Evolutionary conservation across 2,329 filamentous ascomycete genomes (phyloP).

Genomic region (Drechslera avenae): DNA sequence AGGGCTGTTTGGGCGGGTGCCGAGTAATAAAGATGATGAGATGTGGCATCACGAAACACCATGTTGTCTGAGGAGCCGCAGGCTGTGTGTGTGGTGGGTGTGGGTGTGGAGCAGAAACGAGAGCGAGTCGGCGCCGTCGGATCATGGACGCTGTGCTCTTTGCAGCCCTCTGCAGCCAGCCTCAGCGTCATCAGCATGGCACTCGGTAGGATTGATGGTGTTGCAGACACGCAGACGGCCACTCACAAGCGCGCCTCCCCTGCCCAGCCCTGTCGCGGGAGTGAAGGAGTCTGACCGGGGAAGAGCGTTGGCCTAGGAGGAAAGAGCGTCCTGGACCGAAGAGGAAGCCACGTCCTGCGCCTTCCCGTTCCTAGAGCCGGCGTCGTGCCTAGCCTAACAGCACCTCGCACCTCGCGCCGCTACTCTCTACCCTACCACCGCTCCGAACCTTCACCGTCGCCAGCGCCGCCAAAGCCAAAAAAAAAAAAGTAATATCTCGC

Average conservation of each 20-base stretch:
- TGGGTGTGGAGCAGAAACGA: not conserved
- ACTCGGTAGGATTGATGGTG: no score
- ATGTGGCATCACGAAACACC: conserved; percentile 13
- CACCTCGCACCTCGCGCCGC: not conserved
- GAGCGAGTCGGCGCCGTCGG: not conserved
- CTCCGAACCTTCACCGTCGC: conserved; percentile 1
- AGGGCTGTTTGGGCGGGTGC: no score
- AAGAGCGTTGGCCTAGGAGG: not conserved
- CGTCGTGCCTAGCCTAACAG: conserved; percentile 4
- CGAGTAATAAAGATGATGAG: not conserved
- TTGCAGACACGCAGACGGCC: not conserved
- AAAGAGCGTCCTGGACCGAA: not conserved
- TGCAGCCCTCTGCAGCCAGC: no score
- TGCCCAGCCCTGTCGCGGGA: not conserved
- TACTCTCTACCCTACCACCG: no score
- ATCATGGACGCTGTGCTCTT: not conserved
- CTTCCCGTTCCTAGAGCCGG: not conserved
- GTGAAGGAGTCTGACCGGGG: conserved; percentile 4
- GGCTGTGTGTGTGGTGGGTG: no score
- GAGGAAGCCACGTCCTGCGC: conserved; percentile 2
- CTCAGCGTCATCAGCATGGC: no score
- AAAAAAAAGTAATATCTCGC: not conserved
- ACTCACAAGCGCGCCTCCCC: not conserved
- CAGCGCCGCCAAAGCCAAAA: not conserved
- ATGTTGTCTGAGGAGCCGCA: not conserved